Conservation (phyloP, 129 eudicot genomes). For the Helianthus tuberosus region DNA sequence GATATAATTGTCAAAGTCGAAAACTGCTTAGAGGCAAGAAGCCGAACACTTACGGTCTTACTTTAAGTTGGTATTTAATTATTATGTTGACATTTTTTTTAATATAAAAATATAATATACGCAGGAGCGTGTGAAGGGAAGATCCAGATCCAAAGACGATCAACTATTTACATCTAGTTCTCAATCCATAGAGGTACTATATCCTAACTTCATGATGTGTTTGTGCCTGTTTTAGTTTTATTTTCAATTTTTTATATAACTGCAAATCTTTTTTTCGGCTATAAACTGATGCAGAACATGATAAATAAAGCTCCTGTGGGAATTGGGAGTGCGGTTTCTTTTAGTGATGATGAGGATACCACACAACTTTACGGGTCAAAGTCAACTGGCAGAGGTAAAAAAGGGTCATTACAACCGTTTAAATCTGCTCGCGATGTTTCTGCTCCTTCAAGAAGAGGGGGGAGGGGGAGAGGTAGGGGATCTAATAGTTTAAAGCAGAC, state of each 20-base stretch:
- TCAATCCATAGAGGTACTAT: slow-evolving; percentile 57
- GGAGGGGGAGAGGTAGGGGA: slow-evolving; percentile 88
- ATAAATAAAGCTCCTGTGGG: slow-evolving; percentile 45
- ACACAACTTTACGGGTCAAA: slow-evolving; percentile 49
- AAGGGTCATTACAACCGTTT: slow-evolving; percentile 51
- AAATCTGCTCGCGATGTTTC: slow-evolving; percentile 58
- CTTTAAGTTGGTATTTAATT: neutral
- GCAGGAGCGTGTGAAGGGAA: slow-evolving; percentile 85
- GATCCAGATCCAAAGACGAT: slow-evolving; percentile 56
- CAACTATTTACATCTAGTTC: slow-evolving; percentile 55
- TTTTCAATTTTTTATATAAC: neutral
- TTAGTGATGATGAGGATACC: slow-evolving; percentile 91
- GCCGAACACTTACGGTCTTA: slow-evolving; percentile 25
- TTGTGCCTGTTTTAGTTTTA: neutral
- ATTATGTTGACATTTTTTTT: neutral
- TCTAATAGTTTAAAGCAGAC: slow-evolving; percentile 76
- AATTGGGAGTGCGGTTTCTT: slow-evolving; percentile 61
- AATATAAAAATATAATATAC: slow-evolving; percentile 5
- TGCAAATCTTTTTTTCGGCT: neutral
- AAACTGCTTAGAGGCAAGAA: slow-evolving; percentile 86
- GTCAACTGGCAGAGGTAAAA: slow-evolving; percentile 53
- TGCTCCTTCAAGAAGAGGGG: slow-evolving; percentile 73
- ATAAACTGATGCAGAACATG: slow-evolving; percentile 43
- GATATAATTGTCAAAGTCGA: slow-evolving; percentile 88
- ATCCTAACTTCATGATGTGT: slow-evolving; percentile 18